phyloP scores from a whole-genome alignment of 805 yeast genomes.

The Saccharomycopsis babjevae region DNA sequence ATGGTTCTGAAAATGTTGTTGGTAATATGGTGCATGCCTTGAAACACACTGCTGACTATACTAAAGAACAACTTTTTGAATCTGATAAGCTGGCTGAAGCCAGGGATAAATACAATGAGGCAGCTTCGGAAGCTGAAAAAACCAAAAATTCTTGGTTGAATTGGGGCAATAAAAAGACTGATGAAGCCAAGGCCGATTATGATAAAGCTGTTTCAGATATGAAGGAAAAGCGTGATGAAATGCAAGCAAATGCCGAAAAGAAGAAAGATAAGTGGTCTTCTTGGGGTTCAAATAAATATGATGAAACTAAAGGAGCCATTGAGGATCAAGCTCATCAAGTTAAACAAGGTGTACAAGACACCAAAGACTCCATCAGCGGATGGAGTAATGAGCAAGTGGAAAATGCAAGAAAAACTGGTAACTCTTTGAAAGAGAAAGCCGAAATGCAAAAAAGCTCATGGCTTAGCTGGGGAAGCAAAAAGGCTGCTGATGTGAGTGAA shows the following conservation, averaged over 20 bases:
- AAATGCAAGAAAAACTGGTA: constrained; percentile 1
- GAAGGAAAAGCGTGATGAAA: constrained; percentile 18
- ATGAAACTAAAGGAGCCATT: constrained; percentile 6
- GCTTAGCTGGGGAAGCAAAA: constrained; percentile 25
- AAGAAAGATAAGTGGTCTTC: constrained; percentile 28
- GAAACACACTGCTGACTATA: constrained; percentile 16
- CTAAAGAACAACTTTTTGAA: constrained; percentile 14
- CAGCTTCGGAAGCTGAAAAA: constrained; percentile 23
- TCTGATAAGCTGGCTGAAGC: constrained; percentile 17
- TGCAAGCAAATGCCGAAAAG: constrained; percentile 20
- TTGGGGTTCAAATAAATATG: constrained; percentile 20
- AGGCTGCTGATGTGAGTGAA: constrained; percentile 15
- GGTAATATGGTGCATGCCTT: constrained; percentile 19
- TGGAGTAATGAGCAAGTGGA: background rate
- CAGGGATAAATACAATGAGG: constrained; percentile 7
- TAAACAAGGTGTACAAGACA: constrained; percentile 7
- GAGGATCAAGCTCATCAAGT: constrained; percentile 8
- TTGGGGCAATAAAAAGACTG: constrained; percentile 22
- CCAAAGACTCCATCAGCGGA: background rate
- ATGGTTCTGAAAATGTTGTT: constrained; percentile 17
- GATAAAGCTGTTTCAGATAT: constrained; percentile 21
- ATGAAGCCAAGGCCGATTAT: constrained; percentile 23
- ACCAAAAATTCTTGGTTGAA: constrained; percentile 26
- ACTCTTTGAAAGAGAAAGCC: constrained; percentile 10
- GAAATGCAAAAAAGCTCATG: constrained; percentile 25